Percentiles rank a stretch among this genome's conserved stretches.
Conservation (phyloP, 1,139 yeast species). For the Scheffersomyces quercinus region DNA sequence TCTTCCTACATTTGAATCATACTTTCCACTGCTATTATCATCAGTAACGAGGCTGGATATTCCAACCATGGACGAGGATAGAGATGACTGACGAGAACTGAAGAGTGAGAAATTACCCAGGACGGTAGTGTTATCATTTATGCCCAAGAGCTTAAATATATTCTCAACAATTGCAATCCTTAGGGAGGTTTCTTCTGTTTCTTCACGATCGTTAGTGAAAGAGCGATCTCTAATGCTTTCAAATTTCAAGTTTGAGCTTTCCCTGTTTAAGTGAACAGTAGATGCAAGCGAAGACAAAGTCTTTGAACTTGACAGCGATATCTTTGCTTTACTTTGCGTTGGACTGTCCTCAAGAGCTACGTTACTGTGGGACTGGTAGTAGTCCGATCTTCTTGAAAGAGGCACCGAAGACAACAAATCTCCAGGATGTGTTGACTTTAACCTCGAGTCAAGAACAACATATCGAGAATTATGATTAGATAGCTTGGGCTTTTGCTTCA, state of each 20-base stretch:
- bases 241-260: slow-evolving; percentile 1
- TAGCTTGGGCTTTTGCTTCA: not conserved
- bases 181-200: slow-evolving; percentile 72
- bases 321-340: not conserved
- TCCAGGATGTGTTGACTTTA: slow-evolving; percentile 70
- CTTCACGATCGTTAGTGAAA: slow-evolving; percentile 64
- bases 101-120: slow-evolving; percentile 1
- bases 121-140: slow-evolving; percentile 37
- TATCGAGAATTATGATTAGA: slow-evolving; percentile 40
- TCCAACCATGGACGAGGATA: slow-evolving; percentile 30
- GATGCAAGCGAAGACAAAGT: not conserved
- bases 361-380: slow-evolving; percentile 16
- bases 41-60: slow-evolving; percentile 25
- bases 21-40: slow-evolving; percentile 10
- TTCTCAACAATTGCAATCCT: slow-evolving; percentile 74
- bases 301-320: not conserved
- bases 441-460: slow-evolving; percentile 62
- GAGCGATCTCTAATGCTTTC: slow-evolving; percentile 36
- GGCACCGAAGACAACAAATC: slow-evolving; percentile 84
- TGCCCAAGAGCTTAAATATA: slow-evolving; percentile 71
- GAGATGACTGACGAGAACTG: slow-evolving; percentile 22
- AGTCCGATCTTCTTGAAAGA: slow-evolving; percentile 52
- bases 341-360: slow-evolving; percentile 2
- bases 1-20: slow-evolving; percentile 22
- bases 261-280: not conserved